phyloP scores from a whole-genome alignment of 2,329 filamentous ascomycete genomes.

The Fusarium virguliforme region DNA sequence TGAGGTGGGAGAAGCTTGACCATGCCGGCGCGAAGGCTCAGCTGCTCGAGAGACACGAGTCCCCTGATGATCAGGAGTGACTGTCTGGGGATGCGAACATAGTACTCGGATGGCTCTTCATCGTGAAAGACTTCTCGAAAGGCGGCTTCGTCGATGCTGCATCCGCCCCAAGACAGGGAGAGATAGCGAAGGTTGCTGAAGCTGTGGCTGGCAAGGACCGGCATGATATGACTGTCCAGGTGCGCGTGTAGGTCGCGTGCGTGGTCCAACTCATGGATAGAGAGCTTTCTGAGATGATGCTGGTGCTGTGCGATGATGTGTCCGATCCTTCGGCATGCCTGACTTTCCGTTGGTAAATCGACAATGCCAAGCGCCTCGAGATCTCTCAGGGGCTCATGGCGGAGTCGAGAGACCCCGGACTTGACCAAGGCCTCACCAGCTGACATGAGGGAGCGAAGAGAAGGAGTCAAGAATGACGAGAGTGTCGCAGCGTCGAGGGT shows the following conservation, averaged over 20 bases:
- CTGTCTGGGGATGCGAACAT: background rate
- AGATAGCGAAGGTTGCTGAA: conserved; percentile 29
- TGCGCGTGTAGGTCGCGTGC: background rate
- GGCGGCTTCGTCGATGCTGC: background rate
- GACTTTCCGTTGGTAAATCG: background rate
- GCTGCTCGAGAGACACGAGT: conserved; percentile 31
- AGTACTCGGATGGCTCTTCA: background rate
- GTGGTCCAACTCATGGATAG: background rate
- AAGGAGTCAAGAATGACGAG: background rate
- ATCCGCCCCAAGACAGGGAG: conserved; percentile 26
- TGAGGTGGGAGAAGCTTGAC: background rate
- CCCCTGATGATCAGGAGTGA: conserved; percentile 7
- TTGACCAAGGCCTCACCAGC: too few species aligned
- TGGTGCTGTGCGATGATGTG: conserved; percentile 16
- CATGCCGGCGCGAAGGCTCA: conserved; percentile 20
- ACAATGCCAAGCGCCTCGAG: conserved; percentile 5
- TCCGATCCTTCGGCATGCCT: conserved; percentile 10
- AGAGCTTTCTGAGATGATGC: conserved; percentile 1
- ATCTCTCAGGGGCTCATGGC: too few species aligned
- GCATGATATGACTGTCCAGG: conserved; percentile 31
- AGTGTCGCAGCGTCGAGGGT: background rate
- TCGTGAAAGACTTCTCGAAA: too few species aligned
- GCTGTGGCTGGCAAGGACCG: background rate
- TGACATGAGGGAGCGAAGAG: too few species aligned
- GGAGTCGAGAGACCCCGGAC: too few species aligned